Percentiles rank a stretch among this genome's conserved stretches.
These are phyloP conservation scores for Geotrichum phurueaensis DNA, from an alignment of 1,139 yeast species.

Conservation along the genomic window DNA sequence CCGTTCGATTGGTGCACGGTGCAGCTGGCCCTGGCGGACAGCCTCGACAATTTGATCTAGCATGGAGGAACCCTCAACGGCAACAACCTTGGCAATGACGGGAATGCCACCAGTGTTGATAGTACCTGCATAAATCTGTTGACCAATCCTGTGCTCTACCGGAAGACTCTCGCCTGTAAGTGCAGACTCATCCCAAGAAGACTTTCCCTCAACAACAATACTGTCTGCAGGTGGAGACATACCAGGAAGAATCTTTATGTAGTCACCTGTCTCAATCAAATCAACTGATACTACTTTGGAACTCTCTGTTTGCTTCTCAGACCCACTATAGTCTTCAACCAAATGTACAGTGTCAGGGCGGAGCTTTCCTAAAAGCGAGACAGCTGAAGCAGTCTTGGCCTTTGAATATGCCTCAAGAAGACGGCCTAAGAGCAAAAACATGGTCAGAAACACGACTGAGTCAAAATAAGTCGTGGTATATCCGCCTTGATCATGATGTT, in stretches of 20 bases:
- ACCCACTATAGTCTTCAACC: constrained; percentile 35
- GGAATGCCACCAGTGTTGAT: constrained; percentile 55
- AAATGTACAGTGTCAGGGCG: constrained; percentile 50
- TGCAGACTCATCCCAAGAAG: constrained; percentile 70
- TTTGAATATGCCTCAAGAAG: constrained; percentile 62
- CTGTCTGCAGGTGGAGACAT: constrained; percentile 72
- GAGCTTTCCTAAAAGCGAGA: constrained; percentile 47
- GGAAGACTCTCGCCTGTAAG: constrained; percentile 74
- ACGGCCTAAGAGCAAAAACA: constrained; percentile 65
- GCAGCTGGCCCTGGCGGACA: constrained; percentile 67
- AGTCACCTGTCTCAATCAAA: constrained; percentile 58
- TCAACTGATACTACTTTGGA: constrained; percentile 39
- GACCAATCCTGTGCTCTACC: constrained; percentile 54
- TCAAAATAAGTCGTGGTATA: constrained; percentile 66
- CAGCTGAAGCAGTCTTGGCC: constrained; percentile 60
- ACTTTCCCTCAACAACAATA: constrained; percentile 49
- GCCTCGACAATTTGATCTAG: constrained; percentile 64
- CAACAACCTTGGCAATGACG: constrained; percentile 51
- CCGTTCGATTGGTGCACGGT: constrained; percentile 70
- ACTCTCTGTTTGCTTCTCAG: constrained; percentile 4
- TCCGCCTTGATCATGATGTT: constrained; percentile 34
- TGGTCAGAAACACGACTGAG: constrained; percentile 68
- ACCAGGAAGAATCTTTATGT: constrained; percentile 54
- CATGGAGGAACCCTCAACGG: constrained; percentile 59
- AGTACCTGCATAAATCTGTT: constrained; percentile 68